Evolutionary conservation across 116 monocot species (phyloP).

Genomic region (Papilionanthe hybrid): DNA sequence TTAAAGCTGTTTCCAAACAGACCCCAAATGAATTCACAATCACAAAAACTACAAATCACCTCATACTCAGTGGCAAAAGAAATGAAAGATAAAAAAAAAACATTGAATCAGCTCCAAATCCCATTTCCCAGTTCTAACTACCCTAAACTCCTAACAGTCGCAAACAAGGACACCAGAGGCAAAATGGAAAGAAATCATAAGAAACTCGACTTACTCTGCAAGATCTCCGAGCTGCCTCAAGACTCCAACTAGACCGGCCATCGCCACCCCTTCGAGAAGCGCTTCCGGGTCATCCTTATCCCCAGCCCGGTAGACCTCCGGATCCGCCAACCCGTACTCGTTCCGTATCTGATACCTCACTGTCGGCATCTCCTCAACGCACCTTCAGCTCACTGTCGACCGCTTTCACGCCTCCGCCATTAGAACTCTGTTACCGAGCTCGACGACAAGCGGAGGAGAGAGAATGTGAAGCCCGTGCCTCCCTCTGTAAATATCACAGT

Average conservation of each 20-base stretch:
- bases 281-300: constrained; percentile 57
- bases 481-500: background rate
- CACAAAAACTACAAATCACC: background rate
- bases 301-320: constrained; percentile 39
- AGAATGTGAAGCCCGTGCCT: background rate
- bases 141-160: background rate
- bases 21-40: background rate
- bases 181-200: background rate
- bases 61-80: background rate
- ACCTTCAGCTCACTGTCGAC: background rate
- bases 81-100: too few relatives aligned
- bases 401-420: constrained; percentile 16
- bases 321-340: constrained; percentile 64
- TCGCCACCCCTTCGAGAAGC: constrained; percentile 70
- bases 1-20: too few relatives aligned
- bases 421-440: constrained; percentile 9
- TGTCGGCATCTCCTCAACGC: constrained; percentile 36
- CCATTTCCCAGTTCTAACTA: background rate
- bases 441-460: background rate
- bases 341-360: constrained; percentile 54
- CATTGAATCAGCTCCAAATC: background rate
- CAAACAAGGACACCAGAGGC: background rate
- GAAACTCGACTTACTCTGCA: constrained; percentile 35
- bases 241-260: constrained; percentile 67
- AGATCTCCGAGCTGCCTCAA: constrained; percentile 73